Base-by-base conservation (phyloP, 2,329 filamentous ascomycete genomes). In the Pyrenochaeta sp. region DNA sequence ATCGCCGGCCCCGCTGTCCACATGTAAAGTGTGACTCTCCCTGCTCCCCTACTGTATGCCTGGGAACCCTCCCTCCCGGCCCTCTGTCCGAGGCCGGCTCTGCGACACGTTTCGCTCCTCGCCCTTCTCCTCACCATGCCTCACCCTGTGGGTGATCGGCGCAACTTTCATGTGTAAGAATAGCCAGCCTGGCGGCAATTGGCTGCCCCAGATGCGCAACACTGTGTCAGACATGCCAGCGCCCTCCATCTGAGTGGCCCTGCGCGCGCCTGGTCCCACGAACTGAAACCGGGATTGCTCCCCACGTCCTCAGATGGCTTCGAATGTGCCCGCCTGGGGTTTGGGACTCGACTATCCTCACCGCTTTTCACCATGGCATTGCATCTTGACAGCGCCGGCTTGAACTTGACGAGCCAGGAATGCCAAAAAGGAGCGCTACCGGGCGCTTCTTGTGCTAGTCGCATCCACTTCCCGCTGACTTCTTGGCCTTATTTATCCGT, bases 201-300 rank as follows among this genome's bases (percentile, higher is more conserved):
- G 61, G 54, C 58, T 52, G 57, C 61, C 50, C 55, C 61, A 56
- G 58, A 58, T 61, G 61, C 52, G 58, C 52, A 59, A 59, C 61
- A 62, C 60, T 43, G 58, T 59, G 52, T 56, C 57, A 60, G 56
- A 54, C 50, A 32, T 58, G 50, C 30, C 30, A 30, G 46, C 45
- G 40, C 48, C 28, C 49, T 45, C 52, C 44, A 39, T 52, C 48
- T 45, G 45, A 55, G 54, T 53, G 47, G 60, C 49, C 56, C 39
- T 49, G 40, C 48, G 19, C 34, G 13, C 40, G 19, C 32, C 37
- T 48, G 42, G 52, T 49, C 46, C 32, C 55, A 64, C 65, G 55
- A 61, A 48, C 42, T 62, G 58, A 61, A 66, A 65, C 71, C 71
- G 68, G 69, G 52, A 60, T 62, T 58, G 69, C 64, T 30, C 69